These are phyloP conservation scores for Laburnicola sp. DNA, from an alignment of 2,329 filamentous ascomycete genomes.

Conservation along the genomic window DNA sequence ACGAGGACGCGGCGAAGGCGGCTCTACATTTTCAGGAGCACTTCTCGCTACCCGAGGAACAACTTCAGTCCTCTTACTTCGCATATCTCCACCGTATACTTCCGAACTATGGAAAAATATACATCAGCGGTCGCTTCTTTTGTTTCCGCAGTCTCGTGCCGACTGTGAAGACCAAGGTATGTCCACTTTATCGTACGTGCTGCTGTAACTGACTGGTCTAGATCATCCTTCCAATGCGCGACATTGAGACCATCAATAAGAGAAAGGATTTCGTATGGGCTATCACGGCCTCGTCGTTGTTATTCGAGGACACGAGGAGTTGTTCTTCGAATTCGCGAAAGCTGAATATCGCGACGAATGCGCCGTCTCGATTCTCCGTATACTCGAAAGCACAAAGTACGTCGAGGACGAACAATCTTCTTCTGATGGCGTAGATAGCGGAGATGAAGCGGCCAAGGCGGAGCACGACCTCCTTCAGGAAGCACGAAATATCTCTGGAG, in stretches of 20 bases:
- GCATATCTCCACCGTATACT: slow-evolving; percentile 88
- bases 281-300: slow-evolving; percentile 91
- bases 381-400: slow-evolving; percentile 71
- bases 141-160: slow-evolving; percentile 92
- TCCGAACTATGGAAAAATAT: slow-evolving; percentile 94
- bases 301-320: slow-evolving; percentile 88
- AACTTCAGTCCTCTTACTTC: slow-evolving; percentile 85
- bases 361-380: slow-evolving; percentile 75
- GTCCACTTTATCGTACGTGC: slow-evolving; percentile 11
- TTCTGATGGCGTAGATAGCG: slow-evolving; percentile 68
- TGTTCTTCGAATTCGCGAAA: slow-evolving; percentile 91
- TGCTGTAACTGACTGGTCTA: slow-evolving; percentile 14
- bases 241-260: slow-evolving; percentile 90
- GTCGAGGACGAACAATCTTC: slow-evolving; percentile 71
- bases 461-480: slow-evolving; percentile 81
- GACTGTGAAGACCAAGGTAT: slow-evolving; percentile 79
- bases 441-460: slow-evolving; percentile 73
- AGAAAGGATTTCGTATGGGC: slow-evolving; percentile 90
- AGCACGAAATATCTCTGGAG: slow-evolving; percentile 59
- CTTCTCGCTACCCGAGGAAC: slow-evolving; percentile 87
- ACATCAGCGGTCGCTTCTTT: slow-evolving; percentile 83
- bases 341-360: slow-evolving; percentile 85
- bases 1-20: slow-evolving; percentile 57
- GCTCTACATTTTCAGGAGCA: slow-evolving; percentile 78
- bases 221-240: slow-evolving; percentile 83